Percentiles rank a stretch among this genome's conserved stretches.
Evolutionary conservation across 2,329 filamentous ascomycete species (phyloP).

Genomic region (Calonectria pseudoreteaudii): DNA sequence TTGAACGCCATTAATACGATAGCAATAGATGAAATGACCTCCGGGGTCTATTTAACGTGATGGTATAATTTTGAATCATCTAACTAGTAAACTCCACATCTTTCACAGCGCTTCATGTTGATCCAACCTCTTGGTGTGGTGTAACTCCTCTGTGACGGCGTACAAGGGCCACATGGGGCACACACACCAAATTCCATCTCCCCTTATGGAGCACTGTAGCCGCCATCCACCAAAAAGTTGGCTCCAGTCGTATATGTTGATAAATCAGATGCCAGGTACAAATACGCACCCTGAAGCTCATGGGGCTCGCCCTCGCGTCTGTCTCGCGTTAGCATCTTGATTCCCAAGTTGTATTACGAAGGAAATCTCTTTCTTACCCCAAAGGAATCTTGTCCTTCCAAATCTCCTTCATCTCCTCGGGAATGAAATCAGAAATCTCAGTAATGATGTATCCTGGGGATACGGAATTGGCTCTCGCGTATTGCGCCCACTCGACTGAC

Average conservation of each 20-base stretch:
- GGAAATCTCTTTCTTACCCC: conserved; percentile 24
- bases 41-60: background rate
- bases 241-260: conserved; percentile 41
- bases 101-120: background rate
- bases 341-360: background rate
- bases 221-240: conserved; percentile 39
- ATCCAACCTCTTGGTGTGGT: background rate
- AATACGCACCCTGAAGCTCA: conserved; percentile 23
- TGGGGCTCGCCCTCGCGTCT: conserved; percentile 19
- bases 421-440: conserved; percentile 40
- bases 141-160: background rate
- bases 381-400: conserved; percentile 42
- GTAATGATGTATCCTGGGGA: conserved; percentile 50
- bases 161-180: background rate
- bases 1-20: no score
- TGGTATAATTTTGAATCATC: background rate
- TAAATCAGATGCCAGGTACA: conserved; percentile 37
- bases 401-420: conserved; percentile 37
- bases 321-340: background rate
- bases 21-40: background rate
- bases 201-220: conserved; percentile 28
- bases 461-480: conserved; percentile 67
- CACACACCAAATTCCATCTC: no score
- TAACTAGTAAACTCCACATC: background rate
- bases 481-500: conserved; percentile 67